Evolutionary conservation across 1,284 basidiomycete species (phyloP).

Genomic region (Papiliotrema flavescens): DNA sequence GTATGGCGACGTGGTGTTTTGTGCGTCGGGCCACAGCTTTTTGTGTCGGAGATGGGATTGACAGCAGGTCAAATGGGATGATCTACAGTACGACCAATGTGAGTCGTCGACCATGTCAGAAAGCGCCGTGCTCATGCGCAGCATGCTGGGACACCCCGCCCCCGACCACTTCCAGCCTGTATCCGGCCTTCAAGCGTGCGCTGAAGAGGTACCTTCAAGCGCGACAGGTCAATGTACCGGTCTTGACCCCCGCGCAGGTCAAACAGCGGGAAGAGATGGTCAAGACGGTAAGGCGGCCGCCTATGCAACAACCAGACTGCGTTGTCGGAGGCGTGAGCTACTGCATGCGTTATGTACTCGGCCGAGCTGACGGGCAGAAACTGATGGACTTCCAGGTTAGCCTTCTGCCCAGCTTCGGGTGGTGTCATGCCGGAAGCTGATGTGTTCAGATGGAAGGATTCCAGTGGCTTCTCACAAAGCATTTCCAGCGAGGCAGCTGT

Average conservation of each 20-base stretch:
- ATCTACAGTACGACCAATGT: constrained; percentile 86
- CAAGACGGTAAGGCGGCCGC: constrained; percentile 27
- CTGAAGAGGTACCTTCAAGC: constrained; percentile 64
- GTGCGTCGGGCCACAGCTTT: constrained; percentile 13
- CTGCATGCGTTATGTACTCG: constrained; percentile 1
- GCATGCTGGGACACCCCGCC: constrained; percentile 91
- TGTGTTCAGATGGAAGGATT: constrained; percentile 72
- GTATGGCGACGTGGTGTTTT: constrained; percentile 39
- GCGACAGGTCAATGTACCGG: constrained; percentile 60
- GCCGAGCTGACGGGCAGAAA: constrained; percentile 40
- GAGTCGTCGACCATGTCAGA: neutral
- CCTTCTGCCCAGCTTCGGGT: constrained; percentile 11
- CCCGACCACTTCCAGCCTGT: constrained; percentile 44
- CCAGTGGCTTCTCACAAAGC: constrained; percentile 87
- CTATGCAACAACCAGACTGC: constrained; percentile 49
- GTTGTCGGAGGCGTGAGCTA: constrained; percentile 50
- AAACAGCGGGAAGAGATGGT: constrained; percentile 37
- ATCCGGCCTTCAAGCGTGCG: constrained; percentile 63
- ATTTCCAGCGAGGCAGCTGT: constrained; percentile 80
- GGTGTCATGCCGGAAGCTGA: neutral
- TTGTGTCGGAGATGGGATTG: neutral
- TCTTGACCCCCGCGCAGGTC: constrained; percentile 43
- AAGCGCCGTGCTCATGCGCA: constrained; percentile 30
- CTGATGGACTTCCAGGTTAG: constrained; percentile 80
- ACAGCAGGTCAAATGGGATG: constrained; percentile 79